Evolutionary conservation across 495 filamentous ascomycete genomes (phyloP), one percentile per base, ranked within the genome.

Genomic region (Mycothermus thermophilus): DNA sequence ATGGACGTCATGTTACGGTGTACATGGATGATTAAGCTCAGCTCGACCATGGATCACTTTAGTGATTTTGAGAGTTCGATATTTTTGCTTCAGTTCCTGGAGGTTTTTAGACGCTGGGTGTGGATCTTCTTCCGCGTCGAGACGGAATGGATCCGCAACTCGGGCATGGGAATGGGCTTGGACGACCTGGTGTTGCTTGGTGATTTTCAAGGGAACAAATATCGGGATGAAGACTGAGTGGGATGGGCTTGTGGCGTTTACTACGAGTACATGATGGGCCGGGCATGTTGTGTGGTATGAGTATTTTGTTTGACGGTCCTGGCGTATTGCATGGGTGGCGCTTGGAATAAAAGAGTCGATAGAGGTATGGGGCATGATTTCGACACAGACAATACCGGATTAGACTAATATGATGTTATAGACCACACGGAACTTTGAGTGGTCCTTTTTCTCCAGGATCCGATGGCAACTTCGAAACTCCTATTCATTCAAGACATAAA

Each of bases 41-140:
- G 73, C 27, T 75, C 84, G 19, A 77, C 80, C 46, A 60, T 96
- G 31, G 76, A 83, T 44, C 78, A 80, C 55, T 72, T 90, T 25
- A 77, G 78, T 42, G 83, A 93, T 46, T 72, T 81, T 41, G 90
- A 96, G 58, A 75, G 77, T 32, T 66, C 67, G 1, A 77, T 96
- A 24, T 97, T 93, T 53, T 40, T 84, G n/a, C 72, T 95, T 43
- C 78, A 94, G 62, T 62, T 80, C 24, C 60, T 90, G 12, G 90
- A 97, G 57, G 77, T 96, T 6, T 67, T 80, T 13, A 72, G 90
- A 26, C 69, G 90, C 12, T 95, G 87, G 86, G 71, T 96, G 46
- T 97, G 90, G 90, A 82, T 90, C 29, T 95, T 96, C 58, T 86
- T 96, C 54, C 73, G 90, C 3, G 75, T 86, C 15, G 90, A 97